Percentiles rank a stretch among this genome's conserved stretches.
Conservation (phyloP, 2,329 filamentous ascomycete species). For the Mycosphaerella sp. region DNA sequence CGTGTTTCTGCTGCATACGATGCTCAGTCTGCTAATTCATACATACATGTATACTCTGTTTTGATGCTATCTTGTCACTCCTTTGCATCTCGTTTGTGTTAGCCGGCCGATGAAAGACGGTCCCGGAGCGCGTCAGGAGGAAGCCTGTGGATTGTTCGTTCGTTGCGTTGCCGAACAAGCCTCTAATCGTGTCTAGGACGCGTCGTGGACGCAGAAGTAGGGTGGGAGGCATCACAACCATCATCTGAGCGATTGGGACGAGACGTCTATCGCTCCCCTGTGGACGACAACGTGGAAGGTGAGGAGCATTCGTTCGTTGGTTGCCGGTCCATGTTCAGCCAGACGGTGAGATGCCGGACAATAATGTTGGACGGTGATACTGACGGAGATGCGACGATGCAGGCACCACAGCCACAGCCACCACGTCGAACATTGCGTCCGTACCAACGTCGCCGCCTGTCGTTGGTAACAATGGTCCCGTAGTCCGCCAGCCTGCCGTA, state of each 20-base stretch:
- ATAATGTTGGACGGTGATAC: slow-evolving; percentile 1
- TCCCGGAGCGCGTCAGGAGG: slow-evolving; percentile 10
- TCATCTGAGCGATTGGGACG: slow-evolving; percentile 11
- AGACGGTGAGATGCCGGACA: neutral
- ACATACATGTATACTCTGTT: neutral
- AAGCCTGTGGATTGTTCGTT: neutral
- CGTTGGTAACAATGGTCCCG: slow-evolving; percentile 17
- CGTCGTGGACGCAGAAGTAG: slow-evolving; percentile 1
- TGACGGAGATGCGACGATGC: slow-evolving; percentile 4
- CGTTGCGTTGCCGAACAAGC: slow-evolving; percentile 2
- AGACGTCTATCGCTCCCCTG: slow-evolving; percentile 12
- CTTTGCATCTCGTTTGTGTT: slow-evolving; percentile 14
- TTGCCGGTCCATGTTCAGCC: neutral
- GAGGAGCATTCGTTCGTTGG: neutral
- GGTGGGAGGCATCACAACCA: neutral
- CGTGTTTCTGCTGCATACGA: slow-evolving; percentile 4
- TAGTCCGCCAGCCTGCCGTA: slow-evolving; percentile 9
- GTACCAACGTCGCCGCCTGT: slow-evolving; percentile 19
- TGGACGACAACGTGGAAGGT: slow-evolving; percentile 16
- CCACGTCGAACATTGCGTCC: slow-evolving; percentile 14
- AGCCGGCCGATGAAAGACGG: slow-evolving; percentile 1
- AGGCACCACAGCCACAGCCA: slow-evolving; percentile 12
- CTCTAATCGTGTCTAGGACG: slow-evolving; percentile 3
- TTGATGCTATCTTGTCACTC: slow-evolving; percentile 12
- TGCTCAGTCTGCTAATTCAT: slow-evolving; percentile 2